Base-by-base conservation (phyloP, 257 asterid species). In the Dorcoceras hygrometricum region DNA sequence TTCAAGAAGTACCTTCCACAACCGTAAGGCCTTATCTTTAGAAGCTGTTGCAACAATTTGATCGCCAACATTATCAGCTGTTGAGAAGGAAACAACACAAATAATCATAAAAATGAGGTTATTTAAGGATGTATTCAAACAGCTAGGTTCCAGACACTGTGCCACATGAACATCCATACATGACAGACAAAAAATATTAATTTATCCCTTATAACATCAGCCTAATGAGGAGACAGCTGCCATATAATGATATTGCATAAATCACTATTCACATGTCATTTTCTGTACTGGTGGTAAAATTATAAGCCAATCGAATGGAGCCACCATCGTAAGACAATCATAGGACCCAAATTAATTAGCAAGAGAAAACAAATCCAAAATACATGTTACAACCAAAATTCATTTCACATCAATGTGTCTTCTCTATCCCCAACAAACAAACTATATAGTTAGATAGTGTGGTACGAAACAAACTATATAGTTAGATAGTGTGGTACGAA, bases 21-120 rank as follows among this genome's bases (percentile, higher is more conserved):
- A 76, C 77, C 91, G 82, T 59, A 94, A 51, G 29, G 96, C 80
- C 86, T 88, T 85, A 74, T 94, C 99, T 79, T 94, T 88, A 36
- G 99, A 90, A 69, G 95, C 95, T 59, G 99, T 90, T 27, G 91
- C 96, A 31, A 88, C 95, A 71, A 88, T 72, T 66, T 84, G 87
- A 80, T 83, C 82, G 11, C 20, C 9, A 54, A 43, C 62, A 54
- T 62, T 78, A 57, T 75, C 87, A 31, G 64, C 83, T 74, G 86
- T 43, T 58, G 62, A 67, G 59, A 70, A 71, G 73, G 60, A 23
- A 55, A n/a, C 51, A 20, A 34, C 14, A 12, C 73, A 24, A 79
- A 54, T 46, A 51, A 60, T 56, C 73, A 39, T 39, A 36, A 27
- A 70, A 18, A 62, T 18, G 23, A 71, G 25, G n/a, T 19, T 19